Evolutionary conservation across 1,139 yeast species (phyloP), one percentile per base, ranked within the genome.

Genomic region (Candida sanyaensis): DNA sequence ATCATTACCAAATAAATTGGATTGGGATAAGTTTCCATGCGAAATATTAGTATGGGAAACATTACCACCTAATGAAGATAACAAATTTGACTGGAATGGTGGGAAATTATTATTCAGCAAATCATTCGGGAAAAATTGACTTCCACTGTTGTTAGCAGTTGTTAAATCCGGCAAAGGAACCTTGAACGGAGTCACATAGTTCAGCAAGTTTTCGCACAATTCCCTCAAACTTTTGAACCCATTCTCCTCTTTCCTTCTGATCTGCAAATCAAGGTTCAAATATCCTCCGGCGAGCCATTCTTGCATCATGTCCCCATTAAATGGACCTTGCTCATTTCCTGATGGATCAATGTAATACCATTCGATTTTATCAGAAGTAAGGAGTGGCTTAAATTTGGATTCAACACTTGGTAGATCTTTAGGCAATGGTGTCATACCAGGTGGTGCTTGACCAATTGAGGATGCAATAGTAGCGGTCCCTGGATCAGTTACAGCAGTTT

Each of bases 271-370:
- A 12, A 73, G 74, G 44, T 71, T 72, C 53, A 89, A 73, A 66
- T 86, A 88, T 2, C 85, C 84, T 30, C 78, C 80, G 5, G 77
- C 63, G 51, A 78, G 80, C 96, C 96, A 89, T 45, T 75, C 82
- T 55, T 88, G 95, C 96, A 89, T 89, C 70, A 79, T 68, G 27
- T 71, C 67, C 1, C 95, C 91, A 45, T 75, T 75, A 62, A 88
- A 89, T 2, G 96, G 96, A 24, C 96, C 96, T 60, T 88, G 96
- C 52, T 83, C 85, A 46, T 69, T 77, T 2, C 88, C 89, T 41
- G 77, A 66, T 0, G 89, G 84, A 61, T 89, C 96, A 49, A 84
- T 69, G 60, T 89, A 89, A 50, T 68, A 72, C 96, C 96, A 89
- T 48, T 76, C 71, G 56, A 84, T 75, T 45, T 73, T 66, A 23